A percentile compares a stretch with the other conserved stretches of the same genome.
These are phyloP conservation scores for Neonothopanus nambi DNA, from an alignment of 1,284 basidiomycete species.

Conservation along the genomic window DNA sequence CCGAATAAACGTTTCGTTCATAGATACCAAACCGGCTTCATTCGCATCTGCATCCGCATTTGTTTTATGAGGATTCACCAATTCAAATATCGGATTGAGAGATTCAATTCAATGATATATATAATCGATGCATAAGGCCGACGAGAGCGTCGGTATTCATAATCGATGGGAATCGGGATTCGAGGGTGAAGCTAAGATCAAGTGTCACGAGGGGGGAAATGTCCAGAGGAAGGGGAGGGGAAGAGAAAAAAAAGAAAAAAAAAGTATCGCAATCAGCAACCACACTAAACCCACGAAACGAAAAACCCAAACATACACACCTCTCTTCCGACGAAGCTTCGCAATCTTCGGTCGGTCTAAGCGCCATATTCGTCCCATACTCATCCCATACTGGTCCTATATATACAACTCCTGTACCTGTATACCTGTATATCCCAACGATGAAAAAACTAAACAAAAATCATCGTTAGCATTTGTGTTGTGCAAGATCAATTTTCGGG, in stretches of 20 bases:
- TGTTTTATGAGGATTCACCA: too few species aligned
- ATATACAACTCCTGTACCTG: background rate
- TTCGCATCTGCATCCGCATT: too few species aligned
- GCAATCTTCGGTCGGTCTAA: slow-evolving; percentile 96
- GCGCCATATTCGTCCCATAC: slow-evolving; percentile 79
- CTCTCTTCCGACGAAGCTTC: slow-evolving; percentile 90
- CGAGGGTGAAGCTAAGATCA: too few species aligned
- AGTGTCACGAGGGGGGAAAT: too few species aligned
- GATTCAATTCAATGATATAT: too few species aligned
- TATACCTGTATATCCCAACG: too few species aligned
- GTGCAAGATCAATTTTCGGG: background rate
- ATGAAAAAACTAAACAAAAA: too few species aligned
- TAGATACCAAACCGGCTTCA: slow-evolving; percentile 79
- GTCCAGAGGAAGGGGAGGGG: too few species aligned
- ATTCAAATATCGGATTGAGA: too few species aligned
- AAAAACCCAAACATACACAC: slow-evolving; percentile 38
- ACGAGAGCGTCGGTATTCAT: too few species aligned
- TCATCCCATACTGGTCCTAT: slow-evolving; percentile 92
- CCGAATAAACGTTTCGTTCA: slow-evolving; percentile 88
- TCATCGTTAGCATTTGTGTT: background rate
- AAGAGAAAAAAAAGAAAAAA: background rate
- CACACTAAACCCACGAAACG: background rate
- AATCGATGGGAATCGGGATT: background rate
- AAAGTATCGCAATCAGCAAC: background rate
- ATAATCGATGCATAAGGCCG: too few species aligned